These are phyloP conservation scores for Neocallimastix lanati DNA, from an alignment of 192 early-diverging fungal genomes.

Conservation along the genomic window DNA sequence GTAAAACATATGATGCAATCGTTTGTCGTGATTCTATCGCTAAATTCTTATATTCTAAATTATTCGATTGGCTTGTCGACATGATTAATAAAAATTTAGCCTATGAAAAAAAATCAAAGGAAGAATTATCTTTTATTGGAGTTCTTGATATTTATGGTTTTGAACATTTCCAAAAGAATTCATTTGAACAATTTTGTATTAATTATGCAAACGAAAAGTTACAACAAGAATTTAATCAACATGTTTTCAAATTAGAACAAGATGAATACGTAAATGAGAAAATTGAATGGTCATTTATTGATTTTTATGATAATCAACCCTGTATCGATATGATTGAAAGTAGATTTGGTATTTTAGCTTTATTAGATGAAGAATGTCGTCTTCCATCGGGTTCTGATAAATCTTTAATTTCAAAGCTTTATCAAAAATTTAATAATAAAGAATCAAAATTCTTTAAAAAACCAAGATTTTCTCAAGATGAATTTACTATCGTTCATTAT, in stretches of 20 bases:
- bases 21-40: conserved; percentile 86
- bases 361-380: conserved; percentile 84
- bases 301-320: too few relatives aligned
- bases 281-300: conserved; percentile 95
- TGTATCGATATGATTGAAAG: conserved; percentile 96
- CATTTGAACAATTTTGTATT: too few relatives aligned
- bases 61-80: conserved; percentile 93
- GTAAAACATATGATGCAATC: conserved; percentile 51
- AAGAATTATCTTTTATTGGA: conserved; percentile 64
- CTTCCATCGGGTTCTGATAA: conserved; percentile 73
- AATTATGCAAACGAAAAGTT: too few relatives aligned
- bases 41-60: conserved; percentile 85
- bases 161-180: conserved; percentile 98
- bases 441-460: conserved; percentile 62
- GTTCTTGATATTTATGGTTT: conserved; percentile 98
- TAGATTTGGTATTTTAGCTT: conserved; percentile 76
- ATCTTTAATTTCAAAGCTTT: conserved; percentile 76
- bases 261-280: conserved; percentile 92
- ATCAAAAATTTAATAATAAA: conserved; percentile 50
- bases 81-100: conserved; percentile 68
- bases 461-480: conserved; percentile 69
- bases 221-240: too few relatives aligned
- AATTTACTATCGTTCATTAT: conserved; percentile 90
- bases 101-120: conserved; percentile 17
- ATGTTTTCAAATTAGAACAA: conserved; percentile 96